These are phyloP conservation scores for Comarum palustre DNA, from an alignment of 306 rosid species.

Conservation along the genomic window DNA sequence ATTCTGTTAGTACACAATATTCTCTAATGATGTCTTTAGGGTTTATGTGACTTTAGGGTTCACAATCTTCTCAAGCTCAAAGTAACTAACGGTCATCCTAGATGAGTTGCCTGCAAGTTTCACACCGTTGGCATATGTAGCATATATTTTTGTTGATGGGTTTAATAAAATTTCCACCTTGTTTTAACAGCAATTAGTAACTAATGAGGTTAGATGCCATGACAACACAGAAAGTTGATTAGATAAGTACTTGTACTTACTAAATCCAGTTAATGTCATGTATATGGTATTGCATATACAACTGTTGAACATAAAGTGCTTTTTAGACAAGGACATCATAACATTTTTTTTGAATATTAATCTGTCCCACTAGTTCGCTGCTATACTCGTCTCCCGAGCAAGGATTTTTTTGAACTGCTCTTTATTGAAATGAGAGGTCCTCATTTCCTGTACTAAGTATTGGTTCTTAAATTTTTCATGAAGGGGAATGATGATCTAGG, in stretches of 20 bases:
- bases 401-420: background rate
- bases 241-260: background rate
- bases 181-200: background rate
- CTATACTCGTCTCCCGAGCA: background rate
- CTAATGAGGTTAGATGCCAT: background rate
- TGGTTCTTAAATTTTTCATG: slow-evolving; percentile 16
- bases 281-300: background rate
- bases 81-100: background rate
- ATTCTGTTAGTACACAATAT: background rate
- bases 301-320: background rate
- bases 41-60: background rate
- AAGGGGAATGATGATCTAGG: slow-evolving; percentile 95
- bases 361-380: background rate
- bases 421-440: background rate
- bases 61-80: background rate
- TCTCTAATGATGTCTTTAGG: background rate
- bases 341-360: background rate
- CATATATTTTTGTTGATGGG: background rate
- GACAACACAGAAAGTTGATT: background rate
- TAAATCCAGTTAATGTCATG: background rate
- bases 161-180: background rate
- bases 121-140: background rate
- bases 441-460: slow-evolving; percentile 1
- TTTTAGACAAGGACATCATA: background rate
- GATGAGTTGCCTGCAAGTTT: background rate